Evolutionary conservation across 352 stramenopile species (phyloP).

Genomic region (Phytophthora idaei): DNA sequence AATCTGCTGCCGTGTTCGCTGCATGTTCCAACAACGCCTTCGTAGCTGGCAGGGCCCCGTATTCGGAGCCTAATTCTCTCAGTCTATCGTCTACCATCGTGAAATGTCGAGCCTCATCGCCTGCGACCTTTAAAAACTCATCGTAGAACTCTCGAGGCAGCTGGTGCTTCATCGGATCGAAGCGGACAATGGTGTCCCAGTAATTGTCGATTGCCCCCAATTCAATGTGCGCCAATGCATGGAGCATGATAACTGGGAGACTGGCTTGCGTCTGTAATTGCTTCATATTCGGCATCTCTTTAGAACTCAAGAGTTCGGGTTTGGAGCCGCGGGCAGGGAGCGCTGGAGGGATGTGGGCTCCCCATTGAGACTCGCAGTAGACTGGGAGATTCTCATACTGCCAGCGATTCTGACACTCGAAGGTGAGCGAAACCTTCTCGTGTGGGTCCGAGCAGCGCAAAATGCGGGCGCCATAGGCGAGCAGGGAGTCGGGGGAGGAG

Average conservation of each 20-base stretch:
- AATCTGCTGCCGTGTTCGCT: slow-evolving; percentile 64
- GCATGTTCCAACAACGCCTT: slow-evolving; percentile 74
- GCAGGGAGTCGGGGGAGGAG: slow-evolving; percentile 43
- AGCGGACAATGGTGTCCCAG: slow-evolving; percentile 87
- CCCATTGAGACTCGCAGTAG: slow-evolving; percentile 32
- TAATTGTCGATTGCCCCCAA: slow-evolving; percentile 89
- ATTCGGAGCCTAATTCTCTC: slow-evolving; percentile 62
- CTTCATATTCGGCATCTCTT: slow-evolving; percentile 77
- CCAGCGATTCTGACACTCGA: slow-evolving; percentile 61
- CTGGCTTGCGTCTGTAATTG: slow-evolving; percentile 53
- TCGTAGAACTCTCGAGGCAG: slow-evolving; percentile 70
- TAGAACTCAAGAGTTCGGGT: slow-evolving; percentile 65
- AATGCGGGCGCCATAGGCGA: slow-evolving; percentile 69
- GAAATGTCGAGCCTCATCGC: slow-evolving; percentile 85
- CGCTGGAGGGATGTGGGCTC: slow-evolving; percentile 43
- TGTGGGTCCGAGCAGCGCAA: slow-evolving; percentile 51
- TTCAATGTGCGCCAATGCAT: slow-evolving; percentile 87
- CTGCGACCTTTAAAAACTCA: slow-evolving; percentile 74
- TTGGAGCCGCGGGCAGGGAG: slow-evolving; percentile 52
- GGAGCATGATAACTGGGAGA: slow-evolving; percentile 79
- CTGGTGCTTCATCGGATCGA: slow-evolving; percentile 55
- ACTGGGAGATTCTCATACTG: slow-evolving; percentile 44
- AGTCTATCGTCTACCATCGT: slow-evolving; percentile 73
- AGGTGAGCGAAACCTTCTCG: slow-evolving; percentile 70
- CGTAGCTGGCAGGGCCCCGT: slow-evolving; percentile 72